phyloP scores from a whole-genome alignment of 192 early-diverging fungal genomes.

The Gigaspora rosea region DNA sequence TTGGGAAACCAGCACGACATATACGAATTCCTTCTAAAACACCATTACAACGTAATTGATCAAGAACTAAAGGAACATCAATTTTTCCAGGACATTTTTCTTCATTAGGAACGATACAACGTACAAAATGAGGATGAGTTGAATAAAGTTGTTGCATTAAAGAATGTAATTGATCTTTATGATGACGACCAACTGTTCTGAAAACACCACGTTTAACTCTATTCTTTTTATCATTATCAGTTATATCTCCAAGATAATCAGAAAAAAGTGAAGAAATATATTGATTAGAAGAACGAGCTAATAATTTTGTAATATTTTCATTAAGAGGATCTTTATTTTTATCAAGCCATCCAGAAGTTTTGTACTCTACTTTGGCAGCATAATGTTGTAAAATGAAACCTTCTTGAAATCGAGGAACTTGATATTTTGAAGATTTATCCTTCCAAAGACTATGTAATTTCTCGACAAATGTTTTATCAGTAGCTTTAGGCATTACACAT shows the following conservation, averaged over 20 bases:
- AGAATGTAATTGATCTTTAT: slow-evolving; percentile 89
- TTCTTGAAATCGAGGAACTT: slow-evolving; percentile 79
- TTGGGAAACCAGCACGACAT: slow-evolving; percentile 93
- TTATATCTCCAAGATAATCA: slow-evolving; percentile 68
- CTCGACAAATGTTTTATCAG: slow-evolving; percentile 92
- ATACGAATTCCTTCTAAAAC: slow-evolving; percentile 97
- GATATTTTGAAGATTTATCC: slow-evolving; percentile 85
- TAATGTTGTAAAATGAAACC: slow-evolving; percentile 94
- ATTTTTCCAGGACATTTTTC: slow-evolving; percentile 87
- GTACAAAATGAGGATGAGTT: slow-evolving; percentile 97
- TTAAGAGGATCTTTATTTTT: slow-evolving; percentile 99
- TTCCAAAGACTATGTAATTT: slow-evolving; percentile 92
- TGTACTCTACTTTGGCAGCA: slow-evolving; percentile 95
- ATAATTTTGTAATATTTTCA: slow-evolving; percentile 85
- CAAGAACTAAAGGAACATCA: slow-evolving; percentile 81
- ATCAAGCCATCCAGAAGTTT: slow-evolving; percentile 88
- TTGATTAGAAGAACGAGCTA: slow-evolving; percentile 80
- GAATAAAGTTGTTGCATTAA: slow-evolving; percentile 90
- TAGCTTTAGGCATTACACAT: slow-evolving; percentile 96
- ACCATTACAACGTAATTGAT: slow-evolving; percentile 96
- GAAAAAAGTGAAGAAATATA: slow-evolving; percentile 81
- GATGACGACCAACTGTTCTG: slow-evolving; percentile 90
- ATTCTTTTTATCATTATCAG: slow-evolving; percentile 39
- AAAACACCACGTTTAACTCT: slow-evolving; percentile 82
- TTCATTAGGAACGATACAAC: slow-evolving; percentile 95